Evolutionary conservation across 2,329 filamentous ascomycete genomes (phyloP).

Genomic region (Botrytis paeoniae): DNA sequence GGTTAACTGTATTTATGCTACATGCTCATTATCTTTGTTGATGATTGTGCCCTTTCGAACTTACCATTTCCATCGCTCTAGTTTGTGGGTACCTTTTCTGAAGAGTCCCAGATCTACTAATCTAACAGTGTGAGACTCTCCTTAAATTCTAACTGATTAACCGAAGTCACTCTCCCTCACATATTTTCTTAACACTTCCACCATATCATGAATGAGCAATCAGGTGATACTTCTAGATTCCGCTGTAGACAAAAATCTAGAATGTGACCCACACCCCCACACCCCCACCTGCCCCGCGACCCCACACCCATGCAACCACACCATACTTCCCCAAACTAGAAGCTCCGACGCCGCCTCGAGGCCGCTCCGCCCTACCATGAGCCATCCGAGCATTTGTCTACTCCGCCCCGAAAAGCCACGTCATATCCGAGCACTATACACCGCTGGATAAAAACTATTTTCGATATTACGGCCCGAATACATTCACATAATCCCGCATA

Average conservation of each 20-base stretch:
- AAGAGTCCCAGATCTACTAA: not conserved
- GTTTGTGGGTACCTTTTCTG: too few relatives aligned
- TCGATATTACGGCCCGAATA: not conserved
- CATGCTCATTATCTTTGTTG: fast-evolving
- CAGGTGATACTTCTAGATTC: not conserved
- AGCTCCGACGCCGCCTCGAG: not conserved
- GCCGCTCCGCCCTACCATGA: not conserved
- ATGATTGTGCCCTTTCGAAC: not conserved
- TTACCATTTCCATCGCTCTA: not conserved
- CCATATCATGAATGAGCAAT: not conserved
- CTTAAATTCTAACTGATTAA: not conserved
- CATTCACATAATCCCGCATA: not conserved
- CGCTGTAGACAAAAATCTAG: not conserved
- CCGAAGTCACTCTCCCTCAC: not conserved
- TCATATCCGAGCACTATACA: not conserved
- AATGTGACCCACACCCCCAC: not conserved
- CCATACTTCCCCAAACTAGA: not conserved
- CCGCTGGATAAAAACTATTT: not conserved
- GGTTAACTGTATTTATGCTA: not conserved
- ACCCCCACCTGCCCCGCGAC: not conserved
- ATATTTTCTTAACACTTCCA: not conserved
- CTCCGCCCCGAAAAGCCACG: not conserved
- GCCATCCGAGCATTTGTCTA: not conserved
- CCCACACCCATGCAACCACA: too few relatives aligned
- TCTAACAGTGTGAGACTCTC: not conserved